Evolutionary conservation across 1,284 basidiomycete genomes (phyloP).

Genomic region (Fomitopsis schrenkii): DNA sequence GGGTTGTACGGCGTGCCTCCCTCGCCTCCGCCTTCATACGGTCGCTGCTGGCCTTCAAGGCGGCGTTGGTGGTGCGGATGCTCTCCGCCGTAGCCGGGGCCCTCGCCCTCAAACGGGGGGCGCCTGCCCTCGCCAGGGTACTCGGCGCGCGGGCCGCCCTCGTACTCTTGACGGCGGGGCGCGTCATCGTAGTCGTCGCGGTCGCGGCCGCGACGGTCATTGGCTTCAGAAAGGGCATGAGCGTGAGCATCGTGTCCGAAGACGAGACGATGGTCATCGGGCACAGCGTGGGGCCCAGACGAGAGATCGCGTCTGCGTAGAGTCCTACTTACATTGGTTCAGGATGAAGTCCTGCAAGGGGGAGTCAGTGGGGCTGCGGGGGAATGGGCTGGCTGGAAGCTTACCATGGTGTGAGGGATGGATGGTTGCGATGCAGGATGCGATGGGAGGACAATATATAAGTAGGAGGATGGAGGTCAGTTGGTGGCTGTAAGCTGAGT

Average conservation of each 20-base stretch:
- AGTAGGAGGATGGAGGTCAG: neutral
- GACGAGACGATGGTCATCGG: slow-evolving; percentile 1
- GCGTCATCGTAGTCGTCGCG: neutral
- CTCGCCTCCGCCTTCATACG: neutral
- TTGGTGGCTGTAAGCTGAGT: neutral
- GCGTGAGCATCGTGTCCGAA: neutral
- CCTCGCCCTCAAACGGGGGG: slow-evolving; percentile 1
- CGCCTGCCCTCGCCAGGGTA: neutral
- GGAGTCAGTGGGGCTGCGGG: neutral
- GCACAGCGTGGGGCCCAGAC: neutral
- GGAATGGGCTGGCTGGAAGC: neutral
- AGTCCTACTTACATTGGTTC: neutral
- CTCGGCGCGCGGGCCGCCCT: neutral
- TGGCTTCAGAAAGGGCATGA: slow-evolving; percentile 1
- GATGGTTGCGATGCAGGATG: neutral
- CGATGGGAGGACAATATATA: slow-evolving; percentile 1
- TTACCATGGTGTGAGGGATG: neutral
- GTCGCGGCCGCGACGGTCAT: neutral
- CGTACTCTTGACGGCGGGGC: neutral
- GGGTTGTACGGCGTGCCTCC: neutral
- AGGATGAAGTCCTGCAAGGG: neutral
- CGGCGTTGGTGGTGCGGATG: neutral
- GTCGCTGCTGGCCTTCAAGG: neutral
- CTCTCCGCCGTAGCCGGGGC: neutral
- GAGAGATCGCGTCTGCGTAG: neutral